Evolutionary conservation across 1,139 yeast genomes (phyloP).

Genomic region (Zygosaccharomyces pseudobailii): DNA sequence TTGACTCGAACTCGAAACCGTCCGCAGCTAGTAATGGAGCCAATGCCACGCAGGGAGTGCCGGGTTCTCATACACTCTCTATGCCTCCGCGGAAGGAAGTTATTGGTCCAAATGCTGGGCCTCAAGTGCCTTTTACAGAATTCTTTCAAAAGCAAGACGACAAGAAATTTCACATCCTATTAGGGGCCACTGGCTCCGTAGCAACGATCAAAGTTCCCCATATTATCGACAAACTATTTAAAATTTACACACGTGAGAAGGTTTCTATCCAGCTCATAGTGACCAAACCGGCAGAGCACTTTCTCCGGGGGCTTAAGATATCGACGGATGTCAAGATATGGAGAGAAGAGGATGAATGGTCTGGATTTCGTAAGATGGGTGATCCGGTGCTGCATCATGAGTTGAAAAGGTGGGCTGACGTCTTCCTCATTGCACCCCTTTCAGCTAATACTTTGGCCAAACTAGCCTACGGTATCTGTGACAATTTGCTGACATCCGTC

Average conservation of each 20-base stretch:
- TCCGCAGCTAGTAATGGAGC: neutral
- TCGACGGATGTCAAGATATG: slow-evolving; percentile 83
- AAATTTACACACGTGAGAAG: slow-evolving; percentile 63
- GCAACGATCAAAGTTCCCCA: slow-evolving; percentile 91
- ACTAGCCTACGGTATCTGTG: slow-evolving; percentile 83
- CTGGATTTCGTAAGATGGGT: slow-evolving; percentile 45
- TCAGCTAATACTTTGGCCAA: slow-evolving; percentile 92
- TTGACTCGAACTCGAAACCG: slow-evolving; percentile 15
- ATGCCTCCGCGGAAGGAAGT: slow-evolving; percentile 35
- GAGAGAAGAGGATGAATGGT: slow-evolving; percentile 95
- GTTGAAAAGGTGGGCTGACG: slow-evolving; percentile 92
- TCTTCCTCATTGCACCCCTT: slow-evolving; percentile 79
- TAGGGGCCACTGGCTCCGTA: slow-evolving; percentile 94
- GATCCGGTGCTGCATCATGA: slow-evolving; percentile 81
- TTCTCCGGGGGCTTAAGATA: slow-evolving; percentile 70
- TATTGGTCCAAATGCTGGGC: slow-evolving; percentile 53
- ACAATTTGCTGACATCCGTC: slow-evolving; percentile 80
- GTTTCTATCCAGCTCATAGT: slow-evolving; percentile 82
- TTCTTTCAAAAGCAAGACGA: slow-evolving; percentile 69
- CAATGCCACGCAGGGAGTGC: neutral
- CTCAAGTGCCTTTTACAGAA: slow-evolving; percentile 70
- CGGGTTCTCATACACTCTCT: slow-evolving; percentile 6
- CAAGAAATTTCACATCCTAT: slow-evolving; percentile 74
- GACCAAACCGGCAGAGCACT: slow-evolving; percentile 79
- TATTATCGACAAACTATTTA: slow-evolving; percentile 75